Evolutionary conservation across 768 basidiomycete species (phyloP), one percentile per base, ranked within the genome.

Genomic region (Mycena galericulata): DNA sequence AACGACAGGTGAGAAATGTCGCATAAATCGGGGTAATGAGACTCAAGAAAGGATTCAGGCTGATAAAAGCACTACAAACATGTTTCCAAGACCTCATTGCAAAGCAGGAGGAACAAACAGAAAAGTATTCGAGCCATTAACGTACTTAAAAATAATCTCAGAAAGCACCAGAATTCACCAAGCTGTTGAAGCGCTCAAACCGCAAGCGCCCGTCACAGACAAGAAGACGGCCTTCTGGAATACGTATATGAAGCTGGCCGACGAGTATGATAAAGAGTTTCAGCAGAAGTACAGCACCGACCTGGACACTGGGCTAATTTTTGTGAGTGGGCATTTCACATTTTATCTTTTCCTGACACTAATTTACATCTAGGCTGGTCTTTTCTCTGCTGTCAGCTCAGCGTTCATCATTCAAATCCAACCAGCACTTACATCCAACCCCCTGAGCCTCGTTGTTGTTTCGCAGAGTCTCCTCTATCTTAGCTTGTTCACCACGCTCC

Each of bases 341-440:
- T 20, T 20, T 11, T 41, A 17, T 5, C 9, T 41, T 20, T 5
- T 5, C 41, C 14, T 11, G 20, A 20, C 9, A 41, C 17, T 8
- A 10, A 17, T 20, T 17, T 20, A 11, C 5, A 18, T 20, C 41
- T 18, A 57, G 55, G 55, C 64, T 10, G 46, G 64, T 58, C n/a
- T 65, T 1, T 65, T 65, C 55, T 65, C 64, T 1, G 55, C 64
- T 29, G 55, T 65, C 18, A 30, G 36, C 27, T 65, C 64, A 4
- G 64, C 34, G 8, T 36, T 36, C 14, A 36, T 36, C 34, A 50
- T 50, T 15, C 59, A 61, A 29, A 50, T 61, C 3, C 32, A 60
- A 15, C 32, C 34, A 14, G 34, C 45, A 1, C 46, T 24, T 15
- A 24, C 24, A 15, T 10, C n/a, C 4, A 47, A 32, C 1, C 2